Conservation (phyloP, 371 early-diverging fungal genomes). For the Thermomucor indicae-seudaticae region DNA sequence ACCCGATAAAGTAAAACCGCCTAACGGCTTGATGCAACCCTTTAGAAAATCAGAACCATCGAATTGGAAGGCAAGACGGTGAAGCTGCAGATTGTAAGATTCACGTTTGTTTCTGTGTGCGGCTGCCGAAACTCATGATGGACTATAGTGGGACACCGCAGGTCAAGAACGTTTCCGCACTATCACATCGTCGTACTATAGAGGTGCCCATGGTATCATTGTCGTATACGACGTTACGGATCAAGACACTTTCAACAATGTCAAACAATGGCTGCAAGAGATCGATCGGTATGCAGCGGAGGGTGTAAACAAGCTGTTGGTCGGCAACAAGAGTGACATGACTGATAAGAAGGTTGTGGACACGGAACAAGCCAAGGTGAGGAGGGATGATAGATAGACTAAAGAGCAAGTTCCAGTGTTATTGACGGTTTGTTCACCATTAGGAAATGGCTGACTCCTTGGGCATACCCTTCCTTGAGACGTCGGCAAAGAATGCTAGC, state of each 20-base stretch:
- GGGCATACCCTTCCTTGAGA: conserved; percentile 90
- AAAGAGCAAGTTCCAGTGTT: not conserved
- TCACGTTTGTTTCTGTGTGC: not conserved
- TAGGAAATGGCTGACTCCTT: conserved; percentile 84
- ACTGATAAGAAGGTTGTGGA: conserved; percentile 81
- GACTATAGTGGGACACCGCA: conserved; percentile 91
- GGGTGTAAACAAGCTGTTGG: conserved; percentile 90
- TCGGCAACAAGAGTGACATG: conserved; percentile 99
- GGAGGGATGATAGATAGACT: not conserved
- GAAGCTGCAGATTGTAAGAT: conserved; percentile 94
- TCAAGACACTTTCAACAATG: conserved; percentile 91
- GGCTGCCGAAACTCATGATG: not conserved
- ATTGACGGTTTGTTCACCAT: not conserved
- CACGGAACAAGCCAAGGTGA: conserved; percentile 65
- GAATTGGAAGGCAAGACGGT: conserved; percentile 97
- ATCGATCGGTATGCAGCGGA: conserved; percentile 63
- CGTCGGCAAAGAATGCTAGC: conserved; percentile 90
- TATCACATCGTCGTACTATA: conserved; percentile 94
- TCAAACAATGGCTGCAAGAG: conserved; percentile 90
- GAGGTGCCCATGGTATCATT: conserved; percentile 98
- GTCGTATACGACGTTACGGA: conserved; percentile 99
- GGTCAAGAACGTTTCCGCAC: conserved; percentile 99
- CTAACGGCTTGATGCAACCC: not conserved
- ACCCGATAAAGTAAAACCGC: too few relatives aligned
- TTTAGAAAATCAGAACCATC: conserved; percentile 98